Evolutionary conservation across 2,329 filamentous ascomycete genomes (phyloP).

Genomic region (Rugonectria rugulosa): DNA sequence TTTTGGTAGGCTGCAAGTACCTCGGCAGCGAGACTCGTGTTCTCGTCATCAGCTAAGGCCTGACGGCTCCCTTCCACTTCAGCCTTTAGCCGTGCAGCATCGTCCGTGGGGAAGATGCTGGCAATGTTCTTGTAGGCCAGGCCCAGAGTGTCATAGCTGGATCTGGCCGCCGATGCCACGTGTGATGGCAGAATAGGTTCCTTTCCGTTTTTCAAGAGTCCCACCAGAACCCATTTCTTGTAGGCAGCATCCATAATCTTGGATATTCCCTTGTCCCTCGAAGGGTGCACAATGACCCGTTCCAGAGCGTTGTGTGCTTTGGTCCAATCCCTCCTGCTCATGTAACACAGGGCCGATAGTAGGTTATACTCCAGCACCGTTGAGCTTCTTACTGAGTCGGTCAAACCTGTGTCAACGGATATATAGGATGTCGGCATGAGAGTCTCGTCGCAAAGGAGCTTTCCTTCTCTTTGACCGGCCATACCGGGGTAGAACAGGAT

Average conservation of each 20-base stretch:
- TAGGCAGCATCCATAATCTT: slow-evolving; percentile 88
- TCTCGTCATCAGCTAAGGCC: slow-evolving; percentile 76
- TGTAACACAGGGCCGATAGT: slow-evolving; percentile 69
- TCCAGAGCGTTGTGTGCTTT: slow-evolving; percentile 69
- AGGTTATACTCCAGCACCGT: slow-evolving; percentile 74
- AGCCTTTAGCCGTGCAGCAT: slow-evolving; percentile 65
- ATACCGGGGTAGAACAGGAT: slow-evolving; percentile 71
- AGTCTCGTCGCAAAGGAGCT: slow-evolving; percentile 54
- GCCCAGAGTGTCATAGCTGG: slow-evolving; percentile 64
- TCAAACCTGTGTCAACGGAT: slow-evolving; percentile 64
- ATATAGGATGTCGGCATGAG: slow-evolving; percentile 65
- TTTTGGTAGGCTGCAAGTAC: slow-evolving; percentile 76
- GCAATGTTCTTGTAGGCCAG: slow-evolving; percentile 77
- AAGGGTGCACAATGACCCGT: slow-evolving; percentile 72
- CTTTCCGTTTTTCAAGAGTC: slow-evolving; percentile 74
- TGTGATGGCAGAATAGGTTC: slow-evolving; percentile 62
- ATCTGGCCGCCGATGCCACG: slow-evolving; percentile 60
- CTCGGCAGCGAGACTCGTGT: slow-evolving; percentile 73
- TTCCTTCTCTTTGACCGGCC: slow-evolving; percentile 44
- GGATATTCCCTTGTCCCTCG: slow-evolving; percentile 68
- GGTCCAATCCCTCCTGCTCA: slow-evolving; percentile 66
- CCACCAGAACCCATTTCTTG: slow-evolving; percentile 87
- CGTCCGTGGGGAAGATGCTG: slow-evolving; percentile 67
- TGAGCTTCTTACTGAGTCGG: slow-evolving; percentile 57
- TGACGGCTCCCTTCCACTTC: slow-evolving; percentile 66